A percentile compares a stretch with the other conserved stretches of the same genome.
These are phyloP conservation scores for Fusarium penzigii DNA, from an alignment of 2,329 filamentous ascomycete genomes.

Conservation along the genomic window DNA sequence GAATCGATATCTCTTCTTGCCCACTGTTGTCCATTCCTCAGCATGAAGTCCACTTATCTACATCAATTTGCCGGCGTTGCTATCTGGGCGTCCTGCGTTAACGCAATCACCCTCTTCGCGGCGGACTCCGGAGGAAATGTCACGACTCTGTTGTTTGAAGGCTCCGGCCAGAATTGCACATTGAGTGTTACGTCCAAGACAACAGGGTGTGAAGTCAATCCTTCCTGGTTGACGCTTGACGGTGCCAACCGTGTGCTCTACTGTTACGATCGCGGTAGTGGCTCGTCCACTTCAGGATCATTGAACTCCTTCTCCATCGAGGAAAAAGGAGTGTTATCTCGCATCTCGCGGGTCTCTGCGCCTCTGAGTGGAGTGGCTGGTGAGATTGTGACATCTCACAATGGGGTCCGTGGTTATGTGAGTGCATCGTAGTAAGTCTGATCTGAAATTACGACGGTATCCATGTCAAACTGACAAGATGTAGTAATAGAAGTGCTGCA, in stretches of 20 bases:
- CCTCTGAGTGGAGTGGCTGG: constrained; percentile 20
- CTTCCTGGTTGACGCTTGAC: constrained; percentile 23
- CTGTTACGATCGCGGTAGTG: constrained; percentile 20
- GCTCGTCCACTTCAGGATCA: constrained; percentile 10
- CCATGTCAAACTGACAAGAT: not conserved
- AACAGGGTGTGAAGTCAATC: constrained; percentile 16
- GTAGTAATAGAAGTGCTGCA: constrained; percentile 16
- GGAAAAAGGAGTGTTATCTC: constrained; percentile 8
- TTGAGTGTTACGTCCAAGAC: not conserved
- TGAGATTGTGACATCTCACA: constrained; percentile 12
- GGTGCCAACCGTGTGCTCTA: constrained; percentile 18
- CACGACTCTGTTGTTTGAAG: constrained; percentile 6
- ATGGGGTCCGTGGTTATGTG: constrained; percentile 20
- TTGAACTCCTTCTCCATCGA: constrained; percentile 24
- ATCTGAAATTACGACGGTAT: no score
- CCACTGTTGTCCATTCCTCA: no score
- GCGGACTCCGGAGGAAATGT: constrained; percentile 16
- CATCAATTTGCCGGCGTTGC: not conserved
- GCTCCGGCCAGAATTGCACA: constrained; percentile 1
- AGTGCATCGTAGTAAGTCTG: constrained; percentile 24
- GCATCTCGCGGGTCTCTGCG: constrained; percentile 13
- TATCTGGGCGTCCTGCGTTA: constrained; percentile 1
- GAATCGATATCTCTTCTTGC: no score
- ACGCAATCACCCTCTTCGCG: constrained; percentile 8
- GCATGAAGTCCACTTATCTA: no score